Percentiles rank a stretch among this genome's conserved stretches.
phyloP scores from a whole-genome alignment of 345 rosid species.

The Rhodamnia rubescens region DNA sequence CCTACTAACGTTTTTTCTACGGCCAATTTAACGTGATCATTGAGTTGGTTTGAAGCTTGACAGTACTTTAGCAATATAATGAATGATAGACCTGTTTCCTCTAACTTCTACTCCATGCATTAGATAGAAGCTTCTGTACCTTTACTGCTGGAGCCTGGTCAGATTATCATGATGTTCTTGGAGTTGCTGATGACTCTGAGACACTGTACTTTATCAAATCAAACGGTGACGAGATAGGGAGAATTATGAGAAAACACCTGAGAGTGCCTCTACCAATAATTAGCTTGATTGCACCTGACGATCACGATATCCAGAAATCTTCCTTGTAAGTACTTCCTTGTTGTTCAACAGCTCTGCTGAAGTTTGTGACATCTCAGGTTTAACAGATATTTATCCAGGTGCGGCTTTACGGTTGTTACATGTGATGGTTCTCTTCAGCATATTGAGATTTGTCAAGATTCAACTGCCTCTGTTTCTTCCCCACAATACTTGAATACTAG shows the following conservation, averaged over 20 bases:
- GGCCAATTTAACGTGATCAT: background rate
- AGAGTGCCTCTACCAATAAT: conserved; percentile 51
- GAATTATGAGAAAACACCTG: conserved; percentile 42
- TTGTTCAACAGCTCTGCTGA: background rate
- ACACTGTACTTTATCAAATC: conserved; percentile 66
- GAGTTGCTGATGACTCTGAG: conserved; percentile 54
- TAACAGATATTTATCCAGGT: conserved; percentile 36
- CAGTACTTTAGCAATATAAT: background rate
- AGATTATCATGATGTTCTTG: conserved; percentile 71
- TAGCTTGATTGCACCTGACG: conserved; percentile 51
- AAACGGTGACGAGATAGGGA: conserved; percentile 75
- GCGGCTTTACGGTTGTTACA: conserved; percentile 52
- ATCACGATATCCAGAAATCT: conserved; percentile 30
- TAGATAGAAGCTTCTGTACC: conserved; percentile 40
- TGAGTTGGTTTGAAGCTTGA: background rate
- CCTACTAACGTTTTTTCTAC: background rate
- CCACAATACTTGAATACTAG: conserved; percentile 18
- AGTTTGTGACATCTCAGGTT: background rate
- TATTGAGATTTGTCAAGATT: conserved; percentile 60
- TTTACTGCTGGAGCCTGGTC: conserved; percentile 81
- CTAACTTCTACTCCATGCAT: conserved; percentile 13
- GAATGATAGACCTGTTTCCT: background rate
- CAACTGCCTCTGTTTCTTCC: conserved; percentile 47
- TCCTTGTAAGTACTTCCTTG: conserved; percentile 43
- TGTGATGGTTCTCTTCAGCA: conserved; percentile 64